Conservation (phyloP, 805 yeast species). For the Sugiyamaella floridensis region DNA sequence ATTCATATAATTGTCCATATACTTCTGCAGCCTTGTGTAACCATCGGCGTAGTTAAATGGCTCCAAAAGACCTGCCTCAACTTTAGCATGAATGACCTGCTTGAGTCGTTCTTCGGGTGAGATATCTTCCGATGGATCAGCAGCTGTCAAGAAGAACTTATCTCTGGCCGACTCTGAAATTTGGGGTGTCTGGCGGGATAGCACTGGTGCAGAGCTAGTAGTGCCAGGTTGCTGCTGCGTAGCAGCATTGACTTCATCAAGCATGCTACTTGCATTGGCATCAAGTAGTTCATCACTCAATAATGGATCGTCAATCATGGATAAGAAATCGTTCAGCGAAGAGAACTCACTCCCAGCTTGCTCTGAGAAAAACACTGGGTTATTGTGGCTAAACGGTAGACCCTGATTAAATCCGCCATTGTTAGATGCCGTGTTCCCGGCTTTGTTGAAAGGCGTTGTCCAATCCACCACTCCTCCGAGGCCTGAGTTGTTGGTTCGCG, state of each 20-base stretch:
- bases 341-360: conserved; percentile 91
- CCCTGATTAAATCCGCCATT: background rate
- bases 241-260: background rate
- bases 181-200: conserved; percentile 2
- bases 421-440: background rate
- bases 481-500: background rate
- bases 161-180: conserved; percentile 57
- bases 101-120: conserved; percentile 90
- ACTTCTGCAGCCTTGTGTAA: conserved; percentile 78
- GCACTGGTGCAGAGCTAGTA: background rate
- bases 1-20: conserved; percentile 91
- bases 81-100: conserved; percentile 88
- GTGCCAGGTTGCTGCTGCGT: background rate
- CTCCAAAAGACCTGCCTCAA: conserved; percentile 85
- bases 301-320: conserved; percentile 70
- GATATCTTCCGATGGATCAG: conserved; percentile 91
- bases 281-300: conserved; percentile 25
- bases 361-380: conserved; percentile 76
- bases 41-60: conserved; percentile 95
- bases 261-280: conserved; percentile 29
- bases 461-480: background rate
- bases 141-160: conserved; percentile 90
- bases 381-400: conserved; percentile 19
- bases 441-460: background rate
- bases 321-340: conserved; percentile 78